Conservation (phyloP, 2,329 filamentous ascomycete genomes). For the Hymenoscyphus occultus region DNA sequence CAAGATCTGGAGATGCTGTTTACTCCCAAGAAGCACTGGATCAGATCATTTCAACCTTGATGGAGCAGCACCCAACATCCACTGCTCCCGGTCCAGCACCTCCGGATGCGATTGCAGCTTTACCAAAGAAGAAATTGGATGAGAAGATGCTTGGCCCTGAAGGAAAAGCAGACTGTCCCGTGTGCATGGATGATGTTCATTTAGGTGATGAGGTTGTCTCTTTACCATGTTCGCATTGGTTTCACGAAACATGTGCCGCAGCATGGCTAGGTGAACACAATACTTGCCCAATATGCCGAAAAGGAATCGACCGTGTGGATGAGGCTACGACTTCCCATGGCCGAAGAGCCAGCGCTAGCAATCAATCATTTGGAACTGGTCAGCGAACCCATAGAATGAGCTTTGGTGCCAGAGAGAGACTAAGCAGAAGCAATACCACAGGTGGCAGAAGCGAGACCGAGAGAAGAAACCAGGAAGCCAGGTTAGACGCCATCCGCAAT, state of each 20-base stretch:
- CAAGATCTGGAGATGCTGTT: constrained; percentile 72
- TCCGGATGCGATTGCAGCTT: constrained; percentile 65
- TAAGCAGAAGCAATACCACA: constrained; percentile 19
- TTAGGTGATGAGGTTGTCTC: constrained; percentile 70
- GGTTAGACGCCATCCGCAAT: constrained; percentile 31
- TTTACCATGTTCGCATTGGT: constrained; percentile 90
- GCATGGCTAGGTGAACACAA: constrained; percentile 89
- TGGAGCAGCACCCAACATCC: constrained; percentile 75
- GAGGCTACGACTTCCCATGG: constrained; percentile 18
- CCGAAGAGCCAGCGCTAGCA: constrained; percentile 21
- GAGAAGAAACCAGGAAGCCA: constrained; percentile 25
- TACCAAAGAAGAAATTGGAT: constrained; percentile 70
- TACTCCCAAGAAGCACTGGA: constrained; percentile 90
- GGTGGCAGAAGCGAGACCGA: constrained; percentile 18
- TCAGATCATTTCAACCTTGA: constrained; percentile 79
- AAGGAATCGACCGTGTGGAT: constrained; percentile 34
- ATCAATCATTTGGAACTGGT: constrained; percentile 18
- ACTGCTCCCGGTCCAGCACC: constrained; percentile 82
- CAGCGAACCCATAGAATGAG: constrained; percentile 23
- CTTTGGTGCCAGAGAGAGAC: constrained; percentile 8
- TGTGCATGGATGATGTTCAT: constrained; percentile 85
- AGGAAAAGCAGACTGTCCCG: constrained; percentile 78
- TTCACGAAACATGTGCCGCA: constrained; percentile 77
- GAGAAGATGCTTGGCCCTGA: constrained; percentile 64
- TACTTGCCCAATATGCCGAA: constrained; percentile 81